Percentiles rank a stretch among this genome's conserved stretches.
Evolutionary conservation across 164 flowering plant genomes (phyloP).

Genomic region (Euptelea pleiosperma): DNA sequence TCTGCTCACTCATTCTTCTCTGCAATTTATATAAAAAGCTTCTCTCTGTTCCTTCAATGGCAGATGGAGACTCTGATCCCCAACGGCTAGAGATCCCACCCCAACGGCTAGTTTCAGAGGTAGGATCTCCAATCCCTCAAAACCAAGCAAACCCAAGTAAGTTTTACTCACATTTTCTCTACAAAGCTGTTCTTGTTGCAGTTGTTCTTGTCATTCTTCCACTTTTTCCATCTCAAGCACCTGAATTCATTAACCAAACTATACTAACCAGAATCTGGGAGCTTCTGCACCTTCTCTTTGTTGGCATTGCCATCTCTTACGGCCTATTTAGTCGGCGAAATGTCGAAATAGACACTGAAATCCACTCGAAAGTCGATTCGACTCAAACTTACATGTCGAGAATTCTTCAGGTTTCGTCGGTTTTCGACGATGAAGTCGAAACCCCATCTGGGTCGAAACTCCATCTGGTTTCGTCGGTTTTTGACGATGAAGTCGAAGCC

Average conservation of each 20-base stretch:
- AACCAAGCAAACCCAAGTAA: conserved; percentile 41
- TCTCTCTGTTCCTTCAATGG: conserved; percentile 40
- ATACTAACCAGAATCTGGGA: conserved; percentile 69
- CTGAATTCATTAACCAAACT: conserved; percentile 62
- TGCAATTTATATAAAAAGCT: neutral
- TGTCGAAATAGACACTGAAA: conserved; percentile 49
- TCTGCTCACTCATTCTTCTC: conserved; percentile 20
- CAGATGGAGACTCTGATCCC: conserved; percentile 21
- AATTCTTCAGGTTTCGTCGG: conserved; percentile 72
- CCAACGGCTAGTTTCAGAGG: conserved; percentile 24
- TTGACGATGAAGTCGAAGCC: too few relatives aligned
- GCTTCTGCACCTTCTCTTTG: conserved; percentile 79
- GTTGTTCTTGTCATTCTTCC: conserved; percentile 46
- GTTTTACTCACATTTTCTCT: conserved; percentile 36
- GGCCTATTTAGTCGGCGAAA: conserved; percentile 75
- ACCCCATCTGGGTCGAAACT: too few relatives aligned
- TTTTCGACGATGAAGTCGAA: conserved; percentile 76
- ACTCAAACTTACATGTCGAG: conserved; percentile 59
- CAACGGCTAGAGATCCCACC: too few relatives aligned
- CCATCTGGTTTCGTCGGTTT: too few relatives aligned
- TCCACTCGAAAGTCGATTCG: conserved; percentile 31
- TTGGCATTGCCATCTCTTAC: conserved; percentile 88
- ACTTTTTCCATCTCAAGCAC: conserved; percentile 74
- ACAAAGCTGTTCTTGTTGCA: conserved; percentile 40
- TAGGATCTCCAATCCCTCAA: conserved; percentile 9